Conservation (phyloP, 352 stramenopile genomes). For the Phytophthora constricta region DNA sequence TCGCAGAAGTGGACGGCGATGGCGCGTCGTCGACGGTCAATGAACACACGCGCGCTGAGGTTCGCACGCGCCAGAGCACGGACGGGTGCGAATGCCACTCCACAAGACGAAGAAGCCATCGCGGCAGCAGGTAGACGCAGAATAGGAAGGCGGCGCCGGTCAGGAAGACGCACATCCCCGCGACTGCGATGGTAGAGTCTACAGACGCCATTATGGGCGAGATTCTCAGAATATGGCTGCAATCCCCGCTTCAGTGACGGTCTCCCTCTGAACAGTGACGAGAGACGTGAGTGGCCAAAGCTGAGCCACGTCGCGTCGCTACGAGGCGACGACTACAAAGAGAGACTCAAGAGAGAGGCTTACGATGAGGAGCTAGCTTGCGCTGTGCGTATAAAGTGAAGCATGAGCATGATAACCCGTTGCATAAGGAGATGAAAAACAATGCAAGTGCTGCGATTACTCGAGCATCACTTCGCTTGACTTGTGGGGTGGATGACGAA, state of each 20-base stretch:
- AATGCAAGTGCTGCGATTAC: slow-evolving; percentile 48
- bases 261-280: slow-evolving; percentile 2
- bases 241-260: slow-evolving; percentile 11
- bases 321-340: background rate
- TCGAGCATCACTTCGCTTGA: slow-evolving; percentile 30
- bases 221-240: background rate
- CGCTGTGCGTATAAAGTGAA: background rate
- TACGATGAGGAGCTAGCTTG: background rate
- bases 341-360: no score
- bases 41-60: slow-evolving; percentile 57
- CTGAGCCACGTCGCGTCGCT: slow-evolving; percentile 14
- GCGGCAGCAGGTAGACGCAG: slow-evolving; percentile 74
- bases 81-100: slow-evolving; percentile 71
- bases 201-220: slow-evolving; percentile 9
- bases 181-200: slow-evolving; percentile 6
- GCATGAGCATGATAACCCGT: background rate
- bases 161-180: slow-evolving; percentile 31
- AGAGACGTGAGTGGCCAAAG: background rate
- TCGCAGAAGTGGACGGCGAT: slow-evolving; percentile 60
- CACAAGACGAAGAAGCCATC: slow-evolving; percentile 73
- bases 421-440: background rate
- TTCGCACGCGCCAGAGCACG: slow-evolving; percentile 78
- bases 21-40: slow-evolving; percentile 87
- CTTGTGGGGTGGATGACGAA: background rate
- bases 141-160: slow-evolving; percentile 41